phyloP scores from a whole-genome alignment of 176 grass and related monocot species.

The Zea luxurians region DNA sequence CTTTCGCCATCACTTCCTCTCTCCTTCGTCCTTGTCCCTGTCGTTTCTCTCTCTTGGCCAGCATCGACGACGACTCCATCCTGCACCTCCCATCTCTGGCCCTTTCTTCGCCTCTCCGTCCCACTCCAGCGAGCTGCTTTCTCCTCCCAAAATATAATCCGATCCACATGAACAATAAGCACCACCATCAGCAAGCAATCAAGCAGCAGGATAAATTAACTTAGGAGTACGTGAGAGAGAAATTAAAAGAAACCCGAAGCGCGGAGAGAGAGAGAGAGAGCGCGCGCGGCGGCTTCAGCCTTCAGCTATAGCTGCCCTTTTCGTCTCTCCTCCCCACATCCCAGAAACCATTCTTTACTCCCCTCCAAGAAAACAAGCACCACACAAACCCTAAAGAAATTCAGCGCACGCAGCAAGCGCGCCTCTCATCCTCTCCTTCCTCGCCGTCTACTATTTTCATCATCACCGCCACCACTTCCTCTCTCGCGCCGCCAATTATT shows the following conservation, averaged over 20 bases:
- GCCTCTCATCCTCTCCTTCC: constrained; percentile 28
- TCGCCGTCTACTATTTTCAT: constrained; percentile 48
- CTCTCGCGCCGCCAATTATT: constrained; percentile 58
- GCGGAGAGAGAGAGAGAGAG: not conserved
- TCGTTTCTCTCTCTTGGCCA: not conserved
- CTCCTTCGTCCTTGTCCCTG: not conserved
- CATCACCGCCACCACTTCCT: constrained; percentile 47
- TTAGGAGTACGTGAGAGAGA: not conserved
- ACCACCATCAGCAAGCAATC: constrained; percentile 42
- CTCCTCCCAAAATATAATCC: constrained; percentile 24
- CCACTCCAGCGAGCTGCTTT: constrained; percentile 1
- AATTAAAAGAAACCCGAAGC: constrained; percentile 11
- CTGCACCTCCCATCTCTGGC: not conserved
- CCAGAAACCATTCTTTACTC: constrained; percentile 75
- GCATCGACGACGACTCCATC: constrained; percentile 18
- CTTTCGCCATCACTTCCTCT: constrained; percentile 26
- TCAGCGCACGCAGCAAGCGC: not conserved
- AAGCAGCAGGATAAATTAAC: constrained; percentile 27
- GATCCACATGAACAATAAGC: constrained; percentile 38
- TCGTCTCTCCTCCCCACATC: constrained; percentile 38
- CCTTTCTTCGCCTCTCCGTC: not conserved
- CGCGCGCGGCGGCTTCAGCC: not conserved
- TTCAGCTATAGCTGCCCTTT: not conserved
- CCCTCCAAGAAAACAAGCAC: constrained; percentile 55
- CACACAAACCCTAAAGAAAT: constrained; percentile 73